Conservation (phyloP, 352 stramenopile species). For the Globisporangium alternatum region DNA sequence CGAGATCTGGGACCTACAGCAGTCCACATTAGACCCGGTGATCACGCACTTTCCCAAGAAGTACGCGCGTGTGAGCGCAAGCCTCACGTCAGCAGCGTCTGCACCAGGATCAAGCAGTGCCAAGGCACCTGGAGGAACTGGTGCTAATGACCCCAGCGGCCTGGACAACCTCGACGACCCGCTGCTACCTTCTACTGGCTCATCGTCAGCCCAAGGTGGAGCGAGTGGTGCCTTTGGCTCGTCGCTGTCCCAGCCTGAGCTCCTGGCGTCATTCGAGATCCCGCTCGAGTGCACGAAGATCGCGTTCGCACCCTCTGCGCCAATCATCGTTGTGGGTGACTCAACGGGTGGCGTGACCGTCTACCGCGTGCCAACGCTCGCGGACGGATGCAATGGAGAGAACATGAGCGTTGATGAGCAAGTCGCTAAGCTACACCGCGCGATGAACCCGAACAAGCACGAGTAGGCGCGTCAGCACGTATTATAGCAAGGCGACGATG, state of each 20-base stretch:
- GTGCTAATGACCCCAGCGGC: conserved; percentile 6
- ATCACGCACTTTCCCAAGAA: conserved; percentile 75
- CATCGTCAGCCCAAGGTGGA: not conserved
- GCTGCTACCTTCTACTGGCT: not conserved
- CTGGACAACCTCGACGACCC: conserved; percentile 12
- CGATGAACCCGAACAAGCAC: conserved; percentile 55
- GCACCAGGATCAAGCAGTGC: conserved; percentile 7
- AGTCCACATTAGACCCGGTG: conserved; percentile 83
- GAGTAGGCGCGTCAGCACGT: conserved; percentile 18
- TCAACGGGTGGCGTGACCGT: conserved; percentile 72
- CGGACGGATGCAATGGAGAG: conserved; percentile 19
- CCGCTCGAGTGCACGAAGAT: conserved; percentile 66
- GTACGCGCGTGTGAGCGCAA: conserved; percentile 19
- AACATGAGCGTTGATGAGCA: conserved; percentile 46
- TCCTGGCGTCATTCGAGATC: conserved; percentile 31
- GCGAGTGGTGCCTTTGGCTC: conserved; percentile 4
- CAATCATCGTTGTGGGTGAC: conserved; percentile 75
- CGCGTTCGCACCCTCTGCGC: conserved; percentile 63
- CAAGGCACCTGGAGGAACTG: not conserved
- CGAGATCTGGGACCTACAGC: conserved; percentile 89
- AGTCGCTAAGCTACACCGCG: conserved; percentile 42
- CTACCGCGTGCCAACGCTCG: conserved; percentile 55
- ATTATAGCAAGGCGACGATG: not conserved
- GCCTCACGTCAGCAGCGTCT: conserved; percentile 2
- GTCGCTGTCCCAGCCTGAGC: conserved; percentile 12